These are phyloP conservation scores for Pseudovirgaria hyperparasitica DNA, from an alignment of 2,329 filamentous ascomycete species.

Conservation along the genomic window DNA sequence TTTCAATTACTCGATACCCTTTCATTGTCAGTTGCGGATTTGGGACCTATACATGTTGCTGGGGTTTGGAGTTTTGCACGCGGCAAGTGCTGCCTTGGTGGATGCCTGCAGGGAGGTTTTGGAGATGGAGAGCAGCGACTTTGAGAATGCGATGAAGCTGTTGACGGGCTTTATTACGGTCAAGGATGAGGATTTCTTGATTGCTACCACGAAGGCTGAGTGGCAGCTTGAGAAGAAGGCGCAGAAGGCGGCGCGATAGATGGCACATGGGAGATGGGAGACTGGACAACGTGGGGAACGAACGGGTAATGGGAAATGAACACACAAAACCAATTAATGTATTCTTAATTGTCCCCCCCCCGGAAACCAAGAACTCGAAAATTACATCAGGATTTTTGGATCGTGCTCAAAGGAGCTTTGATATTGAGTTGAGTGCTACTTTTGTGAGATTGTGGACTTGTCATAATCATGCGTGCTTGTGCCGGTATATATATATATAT, in stretches of 20 bases:
- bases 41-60: conserved; percentile 98
- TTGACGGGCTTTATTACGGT: conserved; percentile 89
- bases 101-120: conserved; percentile 82
- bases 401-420: too few relatives aligned
- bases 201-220: conserved; percentile 79
- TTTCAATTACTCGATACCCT: conserved; percentile 94
- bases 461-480: too few relatives aligned
- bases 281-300: too few relatives aligned
- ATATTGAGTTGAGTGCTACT: too few relatives aligned
- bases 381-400: too few relatives aligned
- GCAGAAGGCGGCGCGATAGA: conserved; percentile 7
- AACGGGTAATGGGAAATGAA: too few relatives aligned
- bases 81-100: conserved; percentile 77
- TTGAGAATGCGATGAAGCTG: conserved; percentile 96
- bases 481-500: too few relatives aligned
- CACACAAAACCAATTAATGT: too few relatives aligned
- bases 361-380: too few relatives aligned
- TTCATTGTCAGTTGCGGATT: conserved; percentile 82
- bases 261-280: too few relatives aligned
- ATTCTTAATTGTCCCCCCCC: too few relatives aligned
- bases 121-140: conserved; percentile 82
- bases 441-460: too few relatives aligned
- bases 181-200: conserved; percentile 84
- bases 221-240: conserved; percentile 58
- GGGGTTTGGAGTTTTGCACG: conserved; percentile 81